phyloP scores from a whole-genome alignment of 2,329 filamentous ascomycete species.

The Curvularia verruculosa region DNA sequence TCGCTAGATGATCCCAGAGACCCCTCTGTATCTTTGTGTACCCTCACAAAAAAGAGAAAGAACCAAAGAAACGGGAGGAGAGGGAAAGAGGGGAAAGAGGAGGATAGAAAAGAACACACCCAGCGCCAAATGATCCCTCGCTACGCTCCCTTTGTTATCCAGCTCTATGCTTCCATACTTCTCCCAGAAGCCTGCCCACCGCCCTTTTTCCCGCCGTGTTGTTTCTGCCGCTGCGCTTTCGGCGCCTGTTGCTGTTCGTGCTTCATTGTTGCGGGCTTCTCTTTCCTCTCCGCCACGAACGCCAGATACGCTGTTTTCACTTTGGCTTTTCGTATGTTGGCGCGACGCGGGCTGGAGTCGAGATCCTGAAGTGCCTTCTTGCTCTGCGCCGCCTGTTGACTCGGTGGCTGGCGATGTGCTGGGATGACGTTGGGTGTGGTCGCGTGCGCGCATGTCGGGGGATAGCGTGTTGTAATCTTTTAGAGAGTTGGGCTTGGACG shows the following conservation, averaged over 20 bases:
- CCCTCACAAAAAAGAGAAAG: background rate
- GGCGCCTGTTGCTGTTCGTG: conserved; percentile 18
- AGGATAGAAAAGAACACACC: conserved; percentile 56
- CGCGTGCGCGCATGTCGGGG: conserved; percentile 8
- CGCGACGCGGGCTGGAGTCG: conserved; percentile 3
- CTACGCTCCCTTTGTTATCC: conserved; percentile 85
- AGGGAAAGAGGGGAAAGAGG: background rate
- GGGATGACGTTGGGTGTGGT: background rate
- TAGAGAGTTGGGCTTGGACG: background rate
- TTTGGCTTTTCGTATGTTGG: background rate
- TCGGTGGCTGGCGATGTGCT: background rate
- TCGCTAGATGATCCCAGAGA: no score
- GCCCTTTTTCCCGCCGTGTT: conserved; percentile 43
- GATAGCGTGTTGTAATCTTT: conserved; percentile 38
- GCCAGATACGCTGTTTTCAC: background rate
- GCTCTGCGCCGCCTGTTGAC: background rate
- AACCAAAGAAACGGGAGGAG: conserved; percentile 25
- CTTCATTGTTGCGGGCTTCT: background rate
- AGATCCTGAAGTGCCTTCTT: conserved; percentile 6
- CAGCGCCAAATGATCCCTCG: conserved; percentile 79
- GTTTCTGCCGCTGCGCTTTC: conserved; percentile 31
- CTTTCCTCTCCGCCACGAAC: background rate
- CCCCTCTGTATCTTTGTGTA: no score
- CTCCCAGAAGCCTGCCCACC: conserved; percentile 63
- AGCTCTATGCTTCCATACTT: conserved; percentile 73